Base-by-base conservation (phyloP, 108 stramenopile species). In the Epipyxis sp. region DNA sequence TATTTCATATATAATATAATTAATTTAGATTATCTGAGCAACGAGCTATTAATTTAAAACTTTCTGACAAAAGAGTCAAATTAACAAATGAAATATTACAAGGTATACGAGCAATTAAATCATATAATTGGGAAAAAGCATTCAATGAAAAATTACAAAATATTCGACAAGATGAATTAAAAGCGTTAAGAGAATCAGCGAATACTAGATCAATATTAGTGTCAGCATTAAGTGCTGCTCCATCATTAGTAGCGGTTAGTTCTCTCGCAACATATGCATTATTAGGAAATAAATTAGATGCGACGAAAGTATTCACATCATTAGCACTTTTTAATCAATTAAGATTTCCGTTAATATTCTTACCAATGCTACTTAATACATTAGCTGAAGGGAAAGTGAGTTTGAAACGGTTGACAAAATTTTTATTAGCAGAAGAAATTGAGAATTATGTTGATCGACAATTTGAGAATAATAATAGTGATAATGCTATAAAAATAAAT, bases 301-400 rank as follows among this genome's bases (percentile, higher is more conserved):
- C 83, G 29, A 86, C 87, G 41, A 93, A 91, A 42, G 91, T 94
- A 54, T 96, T 94, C 80, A 94, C 95, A 20, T 90, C 93, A 3
- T 91, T 96, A 29, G 85, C 91, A n/a, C 81, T 94, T 29, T 94
- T 96, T 85, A 93, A 96, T 87, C 93, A 94, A 77, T 80, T 96
- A 0, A 90, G 95, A 6, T 91, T 83, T 79, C 91, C 92, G n/a
- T 79, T 94, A 0, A 45, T 59, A 6, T 54, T 74, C 50, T 34
- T 74, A 10, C 71, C 71, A 6, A 46, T 74, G 61, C 61, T 65
- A 6, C 10, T 65, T 3, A 65, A 65, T 42, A 43, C 71, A 39
- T 16, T 77, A 1, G 76, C 76, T 37, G 76, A 59, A 62, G 76
- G 76, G 3, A 37, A 59, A 59, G 37, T 40, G 25, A 37, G 58